Evolutionary conservation across 805 yeast genomes (phyloP).

Genomic region (Saccharomycopsis sp.): DNA sequence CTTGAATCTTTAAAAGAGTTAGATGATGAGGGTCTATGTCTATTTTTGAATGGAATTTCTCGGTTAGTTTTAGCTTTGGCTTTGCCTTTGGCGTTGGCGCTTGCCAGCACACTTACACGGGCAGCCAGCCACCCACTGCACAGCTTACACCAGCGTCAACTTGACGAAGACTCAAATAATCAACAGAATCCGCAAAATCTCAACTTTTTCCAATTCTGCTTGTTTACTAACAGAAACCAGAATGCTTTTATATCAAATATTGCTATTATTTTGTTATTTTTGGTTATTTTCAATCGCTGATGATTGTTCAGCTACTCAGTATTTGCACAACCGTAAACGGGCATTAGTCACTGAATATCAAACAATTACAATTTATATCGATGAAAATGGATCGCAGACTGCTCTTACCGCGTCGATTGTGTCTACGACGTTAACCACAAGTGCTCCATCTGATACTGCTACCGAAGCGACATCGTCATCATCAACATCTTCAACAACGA

Average conservation of each 20-base stretch:
- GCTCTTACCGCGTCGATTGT: background rate
- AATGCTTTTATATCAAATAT: background rate
- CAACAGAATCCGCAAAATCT: too few species aligned
- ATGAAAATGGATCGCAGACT: conserved; percentile 24
- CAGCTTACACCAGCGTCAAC: too few species aligned
- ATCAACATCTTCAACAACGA: conserved; percentile 27
- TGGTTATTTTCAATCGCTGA: conserved; percentile 4
- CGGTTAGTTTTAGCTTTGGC: too few species aligned
- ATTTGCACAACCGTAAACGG: conserved; percentile 40
- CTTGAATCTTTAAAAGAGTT: too few species aligned
- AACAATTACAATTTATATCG: conserved; percentile 29
- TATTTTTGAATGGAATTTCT: too few species aligned
- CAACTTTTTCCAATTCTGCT: too few species aligned
- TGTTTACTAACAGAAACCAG: too few species aligned
- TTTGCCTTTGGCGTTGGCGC: too few species aligned
- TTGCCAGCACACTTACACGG: too few species aligned
- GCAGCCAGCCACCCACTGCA: too few species aligned
- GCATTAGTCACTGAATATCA: conserved; percentile 46
- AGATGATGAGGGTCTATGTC: too few species aligned
- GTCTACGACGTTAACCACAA: conserved; percentile 36
- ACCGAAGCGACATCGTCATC: conserved; percentile 30
- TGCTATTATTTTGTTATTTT: background rate
- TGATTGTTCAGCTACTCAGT: conserved; percentile 9
- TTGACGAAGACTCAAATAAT: too few species aligned
- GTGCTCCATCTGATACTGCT: conserved; percentile 37